A percentile compares a stretch with the other conserved stretches of the same genome.
These are phyloP conservation scores for Salvia hispanica DNA, from an alignment of 257 asterid species.

Conservation along the genomic window DNA sequence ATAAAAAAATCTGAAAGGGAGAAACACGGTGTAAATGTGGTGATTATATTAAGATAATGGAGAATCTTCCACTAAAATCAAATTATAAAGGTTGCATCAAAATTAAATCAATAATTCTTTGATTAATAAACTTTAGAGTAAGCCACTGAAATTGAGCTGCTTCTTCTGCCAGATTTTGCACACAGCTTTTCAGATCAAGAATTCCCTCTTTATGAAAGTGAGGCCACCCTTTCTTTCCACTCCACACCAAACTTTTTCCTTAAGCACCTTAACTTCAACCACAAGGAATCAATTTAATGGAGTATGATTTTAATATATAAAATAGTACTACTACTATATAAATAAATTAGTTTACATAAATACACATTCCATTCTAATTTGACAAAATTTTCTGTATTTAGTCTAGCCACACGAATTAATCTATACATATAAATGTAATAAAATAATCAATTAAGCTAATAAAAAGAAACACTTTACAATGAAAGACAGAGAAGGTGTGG, in stretches of 20 bases:
- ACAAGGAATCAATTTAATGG: constrained; percentile 3
- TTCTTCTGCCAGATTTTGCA: constrained; percentile 25
- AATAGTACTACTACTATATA: too few relatives aligned
- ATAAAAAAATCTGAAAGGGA: too few relatives aligned
- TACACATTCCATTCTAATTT: too few relatives aligned
- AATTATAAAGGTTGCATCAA: constrained; percentile 36
- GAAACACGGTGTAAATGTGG: constrained; percentile 9
- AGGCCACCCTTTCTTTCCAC: constrained; percentile 40
- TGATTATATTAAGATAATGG: constrained; percentile 5
- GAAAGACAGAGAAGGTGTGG: constrained; percentile 39
- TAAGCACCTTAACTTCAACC: constrained; percentile 14
- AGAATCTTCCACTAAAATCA: constrained; percentile 40
- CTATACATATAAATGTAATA: too few relatives aligned
- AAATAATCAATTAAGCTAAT: constrained; percentile 24
- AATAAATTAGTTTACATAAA: too few relatives aligned
- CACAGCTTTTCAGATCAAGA: constrained; percentile 18
- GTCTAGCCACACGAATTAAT: too few relatives aligned
- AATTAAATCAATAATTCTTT: background rate
- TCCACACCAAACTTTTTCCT: constrained; percentile 36
- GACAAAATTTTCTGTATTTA: too few relatives aligned
- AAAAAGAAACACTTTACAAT: constrained; percentile 26
- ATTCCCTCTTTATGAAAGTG: constrained; percentile 4
- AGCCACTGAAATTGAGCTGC: constrained; percentile 22
- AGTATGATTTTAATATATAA: background rate
- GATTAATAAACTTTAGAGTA: too few relatives aligned